These are phyloP conservation scores for Alternaria triticina DNA, from an alignment of 2,329 filamentous ascomycete species.

Conservation along the genomic window DNA sequence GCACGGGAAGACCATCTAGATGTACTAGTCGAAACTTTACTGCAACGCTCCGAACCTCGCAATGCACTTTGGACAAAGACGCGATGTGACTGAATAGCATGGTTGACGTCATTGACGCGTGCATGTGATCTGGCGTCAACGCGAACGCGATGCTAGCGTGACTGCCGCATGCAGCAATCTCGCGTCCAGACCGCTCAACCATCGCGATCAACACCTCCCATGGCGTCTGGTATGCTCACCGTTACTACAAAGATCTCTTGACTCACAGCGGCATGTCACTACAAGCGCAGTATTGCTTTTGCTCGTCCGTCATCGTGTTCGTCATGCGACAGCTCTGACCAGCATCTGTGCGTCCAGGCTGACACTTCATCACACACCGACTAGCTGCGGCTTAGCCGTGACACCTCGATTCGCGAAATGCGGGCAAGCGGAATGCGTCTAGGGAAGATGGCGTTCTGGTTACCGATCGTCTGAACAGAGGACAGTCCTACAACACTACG, in stretches of 20 bases:
- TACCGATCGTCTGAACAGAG: not conserved
- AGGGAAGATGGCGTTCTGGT: not conserved
- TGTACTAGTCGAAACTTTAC: not conserved
- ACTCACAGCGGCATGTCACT: not conserved
- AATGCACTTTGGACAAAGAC: not conserved
- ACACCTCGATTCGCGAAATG: not conserved
- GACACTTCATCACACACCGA: not conserved
- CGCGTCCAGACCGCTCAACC: conserved; percentile 1
- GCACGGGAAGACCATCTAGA: not conserved
- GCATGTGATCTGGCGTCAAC: conserved; percentile 16
- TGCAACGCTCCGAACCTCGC: not conserved
- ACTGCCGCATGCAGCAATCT: not conserved
- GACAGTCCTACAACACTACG: not conserved
- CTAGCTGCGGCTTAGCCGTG: not conserved
- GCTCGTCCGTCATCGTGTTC: not conserved
- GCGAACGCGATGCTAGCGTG: conserved; percentile 1
- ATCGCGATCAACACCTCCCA: not conserved
- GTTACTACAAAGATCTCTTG: not conserved
- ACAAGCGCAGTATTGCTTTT: not conserved
- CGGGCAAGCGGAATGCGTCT: not conserved
- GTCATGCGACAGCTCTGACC: not conserved
- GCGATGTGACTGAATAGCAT: not conserved
- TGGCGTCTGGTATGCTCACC: not conserved
- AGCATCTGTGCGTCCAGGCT: not conserved
- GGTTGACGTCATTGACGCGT: conserved; percentile 7